A percentile compares a stretch with the other conserved stretches of the same genome.
Evolutionary conservation across 2,329 filamentous ascomycete species (phyloP).

Genomic region (Didymella exigua): DNA sequence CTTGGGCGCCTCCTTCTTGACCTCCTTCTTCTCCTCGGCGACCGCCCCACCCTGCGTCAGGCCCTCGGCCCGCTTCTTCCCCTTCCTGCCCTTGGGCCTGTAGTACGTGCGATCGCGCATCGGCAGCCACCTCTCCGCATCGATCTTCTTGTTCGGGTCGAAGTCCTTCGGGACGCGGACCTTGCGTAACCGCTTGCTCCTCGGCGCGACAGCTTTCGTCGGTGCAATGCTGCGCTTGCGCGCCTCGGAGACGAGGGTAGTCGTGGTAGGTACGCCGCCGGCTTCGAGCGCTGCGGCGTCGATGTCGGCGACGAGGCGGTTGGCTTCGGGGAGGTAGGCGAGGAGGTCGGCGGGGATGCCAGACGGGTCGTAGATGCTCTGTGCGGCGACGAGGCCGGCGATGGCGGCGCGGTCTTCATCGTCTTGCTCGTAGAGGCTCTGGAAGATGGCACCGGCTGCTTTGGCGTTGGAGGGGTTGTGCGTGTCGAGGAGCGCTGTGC

Average conservation of each 20-base stretch:
- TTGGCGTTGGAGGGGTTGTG: slow-evolving; percentile 69
- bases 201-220: slow-evolving; percentile 53
- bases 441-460: slow-evolving; percentile 79
- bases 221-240: slow-evolving; percentile 45
- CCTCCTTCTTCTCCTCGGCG: slow-evolving; percentile 59
- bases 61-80: slow-evolving; percentile 73
- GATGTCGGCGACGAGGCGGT: slow-evolving; percentile 64
- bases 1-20: slow-evolving; percentile 40
- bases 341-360: slow-evolving; percentile 61
- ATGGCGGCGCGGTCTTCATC: slow-evolving; percentile 71
- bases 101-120: slow-evolving; percentile 88
- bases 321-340: slow-evolving; percentile 64
- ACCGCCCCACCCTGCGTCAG: slow-evolving; percentile 85
- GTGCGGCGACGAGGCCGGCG: slow-evolving; percentile 85
- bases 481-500: slow-evolving; percentile 80
- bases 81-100: slow-evolving; percentile 88
- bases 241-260: slow-evolving; percentile 47
- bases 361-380: slow-evolving; percentile 66
- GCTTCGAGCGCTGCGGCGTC: slow-evolving; percentile 67
- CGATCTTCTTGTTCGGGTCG: slow-evolving; percentile 77
- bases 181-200: slow-evolving; percentile 64
- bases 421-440: slow-evolving; percentile 69
- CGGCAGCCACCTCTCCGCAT: slow-evolving; percentile 92
- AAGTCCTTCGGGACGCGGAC: slow-evolving; percentile 73
- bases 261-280: slow-evolving; percentile 65